Evolutionary conservation across 2,329 filamentous ascomycete genomes (phyloP).

Genomic region (Dactylellina sp.): DNA sequence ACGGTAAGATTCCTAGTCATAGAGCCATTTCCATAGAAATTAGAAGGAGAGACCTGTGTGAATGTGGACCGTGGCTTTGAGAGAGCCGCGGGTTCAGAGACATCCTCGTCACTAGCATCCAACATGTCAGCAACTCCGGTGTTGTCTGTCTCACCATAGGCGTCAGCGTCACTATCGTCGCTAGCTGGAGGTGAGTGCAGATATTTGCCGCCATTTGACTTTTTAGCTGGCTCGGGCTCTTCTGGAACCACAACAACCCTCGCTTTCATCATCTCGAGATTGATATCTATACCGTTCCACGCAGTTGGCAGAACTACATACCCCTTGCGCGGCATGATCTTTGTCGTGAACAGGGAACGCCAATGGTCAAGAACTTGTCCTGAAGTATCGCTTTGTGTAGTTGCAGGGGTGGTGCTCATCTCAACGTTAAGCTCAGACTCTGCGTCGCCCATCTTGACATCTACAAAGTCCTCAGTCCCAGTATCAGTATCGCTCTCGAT

Average conservation of each 20-base stretch:
- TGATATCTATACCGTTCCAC: constrained; percentile 71
- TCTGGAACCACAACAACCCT: constrained; percentile 49
- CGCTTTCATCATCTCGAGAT: constrained; percentile 57
- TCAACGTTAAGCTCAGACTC: constrained; percentile 62
- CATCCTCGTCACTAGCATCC: constrained; percentile 65
- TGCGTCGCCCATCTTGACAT: constrained; percentile 83
- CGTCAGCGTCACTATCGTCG: constrained; percentile 61
- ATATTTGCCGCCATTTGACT: constrained; percentile 43
- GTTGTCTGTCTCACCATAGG: constrained; percentile 67
- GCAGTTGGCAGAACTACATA: constrained; percentile 76
- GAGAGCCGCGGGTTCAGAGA: constrained; percentile 26
- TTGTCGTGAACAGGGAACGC: constrained; percentile 78
- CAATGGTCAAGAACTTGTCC: constrained; percentile 57
- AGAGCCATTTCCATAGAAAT: constrained; percentile 46
- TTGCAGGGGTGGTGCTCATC: constrained; percentile 33
- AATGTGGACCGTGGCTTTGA: constrained; percentile 21
- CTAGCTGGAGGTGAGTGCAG: constrained; percentile 55
- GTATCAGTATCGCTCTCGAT: constrained; percentile 65
- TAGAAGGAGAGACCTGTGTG: constrained; percentile 23
- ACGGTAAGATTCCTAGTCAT: constrained; percentile 8
- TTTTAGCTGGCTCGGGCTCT: constrained; percentile 26
- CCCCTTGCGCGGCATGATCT: constrained; percentile 71
- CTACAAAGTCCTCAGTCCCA: constrained; percentile 89
- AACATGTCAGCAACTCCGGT: constrained; percentile 64
- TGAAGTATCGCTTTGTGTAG: constrained; percentile 61